Conservation (phyloP, 2,329 filamentous ascomycete genomes). For the Torrubiella hemipterigena region DNA sequence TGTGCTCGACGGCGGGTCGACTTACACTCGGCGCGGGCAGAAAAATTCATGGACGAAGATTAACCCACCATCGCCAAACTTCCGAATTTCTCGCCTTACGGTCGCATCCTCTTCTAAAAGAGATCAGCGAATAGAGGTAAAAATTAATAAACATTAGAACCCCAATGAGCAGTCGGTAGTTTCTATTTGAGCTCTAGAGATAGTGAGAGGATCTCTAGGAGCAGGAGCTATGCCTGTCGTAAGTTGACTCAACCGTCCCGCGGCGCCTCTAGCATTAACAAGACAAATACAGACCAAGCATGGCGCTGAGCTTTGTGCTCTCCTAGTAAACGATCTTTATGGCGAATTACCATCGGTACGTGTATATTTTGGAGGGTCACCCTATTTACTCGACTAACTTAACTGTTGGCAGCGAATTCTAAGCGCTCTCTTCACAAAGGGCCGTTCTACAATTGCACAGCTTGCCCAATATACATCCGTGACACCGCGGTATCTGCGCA, state of each 20-base stretch:
- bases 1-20: no score
- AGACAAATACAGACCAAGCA: slow-evolving; percentile 46
- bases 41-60: no score
- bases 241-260: slow-evolving; percentile 16
- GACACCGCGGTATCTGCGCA: slow-evolving; percentile 61
- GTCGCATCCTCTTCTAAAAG: no score
- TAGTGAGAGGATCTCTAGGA: slow-evolving; percentile 68
- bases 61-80: no score
- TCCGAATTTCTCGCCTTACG: no score
- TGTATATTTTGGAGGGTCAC: slow-evolving; percentile 9
- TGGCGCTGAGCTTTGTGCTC: slow-evolving; percentile 76
- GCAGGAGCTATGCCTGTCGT: slow-evolving; percentile 46
- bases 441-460: slow-evolving; percentile 59
- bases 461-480: slow-evolving; percentile 64
- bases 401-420: slow-evolving; percentile 60
- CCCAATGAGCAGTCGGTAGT: slow-evolving; percentile 58
- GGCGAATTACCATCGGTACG: slow-evolving; percentile 86
- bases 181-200: slow-evolving; percentile 62
- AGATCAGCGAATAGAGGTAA: no score
- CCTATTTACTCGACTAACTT: slow-evolving; percentile 8
- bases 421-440: slow-evolving; percentile 62
- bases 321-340: slow-evolving; percentile 79
- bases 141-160: no score
- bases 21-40: no score
- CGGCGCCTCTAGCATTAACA: slow-evolving; percentile 11